phyloP scores from a whole-genome alignment of 164 flowering plant species.

The Umbellularia californica region DNA sequence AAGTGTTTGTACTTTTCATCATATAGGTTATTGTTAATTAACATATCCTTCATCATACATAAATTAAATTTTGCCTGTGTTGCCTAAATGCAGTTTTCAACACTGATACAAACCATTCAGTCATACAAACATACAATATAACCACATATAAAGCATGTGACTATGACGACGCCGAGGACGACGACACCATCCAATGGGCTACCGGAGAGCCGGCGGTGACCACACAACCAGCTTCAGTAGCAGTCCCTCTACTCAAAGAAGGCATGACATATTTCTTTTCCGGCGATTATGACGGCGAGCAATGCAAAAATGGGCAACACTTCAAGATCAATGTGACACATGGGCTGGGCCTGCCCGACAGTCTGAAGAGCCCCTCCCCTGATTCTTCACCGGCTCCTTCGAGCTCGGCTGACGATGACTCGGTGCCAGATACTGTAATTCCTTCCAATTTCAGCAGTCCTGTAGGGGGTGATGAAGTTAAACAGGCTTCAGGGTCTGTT shows the following conservation, averaged over 20 bases:
- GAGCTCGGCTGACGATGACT: conserved; percentile 41
- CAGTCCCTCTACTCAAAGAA: conserved; percentile 65
- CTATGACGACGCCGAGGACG: conserved; percentile 38
- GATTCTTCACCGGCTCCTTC: conserved; percentile 44
- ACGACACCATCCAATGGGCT: conserved; percentile 64
- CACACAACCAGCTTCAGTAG: conserved; percentile 28
- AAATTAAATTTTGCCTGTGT: not conserved
- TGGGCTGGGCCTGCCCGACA: conserved; percentile 71
- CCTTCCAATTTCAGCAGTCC: conserved; percentile 67
- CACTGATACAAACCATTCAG: conserved; percentile 81
- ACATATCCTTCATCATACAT: not conserved
- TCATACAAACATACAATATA: conserved; percentile 70
- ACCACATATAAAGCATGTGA: conserved; percentile 75
- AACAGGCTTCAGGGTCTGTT: conserved; percentile 29
- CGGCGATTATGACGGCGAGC: conserved; percentile 81
- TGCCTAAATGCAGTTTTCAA: conserved; percentile 67
- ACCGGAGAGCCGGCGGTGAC: conserved; percentile 51
- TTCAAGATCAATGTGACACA: conserved; percentile 70
- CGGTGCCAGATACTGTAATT: conserved; percentile 62
- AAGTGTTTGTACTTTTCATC: too few species aligned
- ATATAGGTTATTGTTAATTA: too few species aligned
- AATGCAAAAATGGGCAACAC: conserved; percentile 71
- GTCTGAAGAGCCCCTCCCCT: conserved; percentile 28
- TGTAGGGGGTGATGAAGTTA: conserved; percentile 20
- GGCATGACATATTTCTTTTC: conserved; percentile 83